Evolutionary conservation across 345 rosid species (phyloP).

Genomic region (Sapria himalayana): DNA sequence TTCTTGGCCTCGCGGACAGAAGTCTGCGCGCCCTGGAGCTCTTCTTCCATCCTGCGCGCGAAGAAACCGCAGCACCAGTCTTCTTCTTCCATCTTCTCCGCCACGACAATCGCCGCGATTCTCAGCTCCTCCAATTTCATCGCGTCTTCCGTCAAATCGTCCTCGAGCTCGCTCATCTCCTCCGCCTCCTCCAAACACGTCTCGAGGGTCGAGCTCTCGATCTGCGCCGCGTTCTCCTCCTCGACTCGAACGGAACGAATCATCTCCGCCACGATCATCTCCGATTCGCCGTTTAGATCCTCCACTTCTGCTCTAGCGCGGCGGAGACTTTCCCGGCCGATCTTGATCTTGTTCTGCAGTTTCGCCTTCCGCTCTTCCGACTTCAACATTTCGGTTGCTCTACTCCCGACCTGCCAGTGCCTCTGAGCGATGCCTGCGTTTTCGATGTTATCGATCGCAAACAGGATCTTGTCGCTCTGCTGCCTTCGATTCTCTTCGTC

Average conservation of each 20-base stretch:
- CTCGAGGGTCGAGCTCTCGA: constrained; percentile 26
- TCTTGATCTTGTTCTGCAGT: constrained; percentile 39
- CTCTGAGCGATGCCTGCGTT: constrained; percentile 18
- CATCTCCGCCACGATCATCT: constrained; percentile 23
- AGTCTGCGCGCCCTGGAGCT: constrained; percentile 15
- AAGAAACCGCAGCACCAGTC: constrained; percentile 7
- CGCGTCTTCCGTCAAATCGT: constrained; percentile 17
- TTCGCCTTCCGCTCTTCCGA: constrained; percentile 63
- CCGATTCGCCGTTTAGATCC: constrained; percentile 17
- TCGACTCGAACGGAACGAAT: constrained; percentile 21
- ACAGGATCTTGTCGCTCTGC: constrained; percentile 55
- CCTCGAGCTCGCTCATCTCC: constrained; percentile 24
- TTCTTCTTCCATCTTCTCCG: constrained; percentile 15
- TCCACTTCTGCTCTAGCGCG: constrained; percentile 23
- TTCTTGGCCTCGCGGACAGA: constrained; percentile 25
- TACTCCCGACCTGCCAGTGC: constrained; percentile 29
- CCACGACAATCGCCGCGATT: constrained; percentile 11
- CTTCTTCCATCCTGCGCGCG: constrained; percentile 24
- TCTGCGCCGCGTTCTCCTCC: constrained; percentile 25
- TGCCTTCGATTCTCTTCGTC: constrained; percentile 55
- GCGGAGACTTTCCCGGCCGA: constrained; percentile 33
- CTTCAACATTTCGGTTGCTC: constrained; percentile 58
- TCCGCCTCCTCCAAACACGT: constrained; percentile 29
- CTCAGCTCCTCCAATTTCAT: constrained; percentile 20
- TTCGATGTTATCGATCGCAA: constrained; percentile 64